Conservation (phyloP, 1,284 basidiomycete species). For the Fistulinella cinereoalba region DNA sequence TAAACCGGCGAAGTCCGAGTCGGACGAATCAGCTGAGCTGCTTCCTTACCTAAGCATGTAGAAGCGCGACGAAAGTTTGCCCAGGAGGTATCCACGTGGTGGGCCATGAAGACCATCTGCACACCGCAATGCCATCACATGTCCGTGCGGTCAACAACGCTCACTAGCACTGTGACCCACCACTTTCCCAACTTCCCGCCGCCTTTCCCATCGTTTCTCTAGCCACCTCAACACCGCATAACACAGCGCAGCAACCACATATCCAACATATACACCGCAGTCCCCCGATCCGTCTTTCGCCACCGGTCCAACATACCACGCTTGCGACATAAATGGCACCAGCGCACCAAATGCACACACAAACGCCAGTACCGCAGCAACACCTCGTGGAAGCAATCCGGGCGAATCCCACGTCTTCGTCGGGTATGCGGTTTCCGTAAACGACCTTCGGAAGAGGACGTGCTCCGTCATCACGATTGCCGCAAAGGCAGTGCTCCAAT, state of each 20-base stretch:
- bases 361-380: conserved; percentile 49
- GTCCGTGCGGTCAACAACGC: too few species aligned
- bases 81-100: too few species aligned
- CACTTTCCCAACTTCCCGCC: not conserved
- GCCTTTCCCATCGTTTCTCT: conserved; percentile 35
- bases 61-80: too few species aligned
- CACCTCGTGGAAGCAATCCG: conserved; percentile 18
- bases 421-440: conserved; percentile 27
- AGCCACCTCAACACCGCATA: conserved; percentile 41
- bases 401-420: conserved; percentile 24
- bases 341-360: conserved; percentile 46
- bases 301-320: conserved; percentile 53
- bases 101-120: too few species aligned
- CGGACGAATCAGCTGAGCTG: too few species aligned
- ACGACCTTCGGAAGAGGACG: conserved; percentile 49
- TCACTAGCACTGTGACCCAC: too few species aligned
- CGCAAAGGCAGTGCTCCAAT: conserved; percentile 57
- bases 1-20: too few species aligned
- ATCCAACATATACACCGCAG: conserved; percentile 52
- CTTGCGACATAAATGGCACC: conserved; percentile 58
- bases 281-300: conserved; percentile 51
- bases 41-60: too few species aligned
- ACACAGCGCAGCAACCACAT: conserved; percentile 37
- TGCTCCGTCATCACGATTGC: conserved; percentile 58
- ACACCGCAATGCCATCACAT: too few species aligned